A percentile compares a stretch with the other conserved stretches of the same genome.
Conservation (phyloP, 2,329 filamentous ascomycete species). For the Arthrobotrys musiformis region DNA sequence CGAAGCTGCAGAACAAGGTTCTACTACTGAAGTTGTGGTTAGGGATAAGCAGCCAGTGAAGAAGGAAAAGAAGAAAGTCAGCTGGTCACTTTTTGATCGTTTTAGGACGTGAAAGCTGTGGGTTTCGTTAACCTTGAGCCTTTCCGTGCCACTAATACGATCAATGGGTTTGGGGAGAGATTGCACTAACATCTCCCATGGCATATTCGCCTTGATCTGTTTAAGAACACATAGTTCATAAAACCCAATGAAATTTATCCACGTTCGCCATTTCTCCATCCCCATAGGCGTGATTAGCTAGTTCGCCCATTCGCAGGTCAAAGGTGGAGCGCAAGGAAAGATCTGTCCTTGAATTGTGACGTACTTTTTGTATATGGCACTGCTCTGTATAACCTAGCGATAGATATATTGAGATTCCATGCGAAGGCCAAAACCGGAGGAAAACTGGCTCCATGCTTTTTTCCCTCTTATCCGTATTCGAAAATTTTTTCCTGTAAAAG, state of each 20-base stretch:
- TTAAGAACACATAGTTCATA: neutral
- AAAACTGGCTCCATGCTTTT: neutral
- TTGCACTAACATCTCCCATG: neutral
- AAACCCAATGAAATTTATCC: neutral
- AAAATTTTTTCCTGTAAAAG: slow-evolving; percentile 5
- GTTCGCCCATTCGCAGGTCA: slow-evolving; percentile 45
- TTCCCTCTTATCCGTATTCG: neutral
- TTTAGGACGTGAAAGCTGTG: neutral
- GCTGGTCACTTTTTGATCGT: neutral
- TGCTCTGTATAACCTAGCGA: slow-evolving; percentile 56
- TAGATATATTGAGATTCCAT: slow-evolving; percentile 34
- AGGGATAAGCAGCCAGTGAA: neutral
- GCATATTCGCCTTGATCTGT: neutral
- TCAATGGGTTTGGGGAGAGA: no score
- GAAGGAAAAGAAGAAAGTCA: neutral
- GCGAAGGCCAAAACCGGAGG: slow-evolving; percentile 5
- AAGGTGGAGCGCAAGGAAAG: slow-evolving; percentile 55
- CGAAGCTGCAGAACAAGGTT: neutral
- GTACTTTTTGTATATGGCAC: slow-evolving; percentile 29
- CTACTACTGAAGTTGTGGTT: neutral
- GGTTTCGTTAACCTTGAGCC: neutral
- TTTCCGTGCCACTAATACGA: neutral
- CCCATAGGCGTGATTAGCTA: slow-evolving; percentile 17
- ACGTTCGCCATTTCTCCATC: neutral
- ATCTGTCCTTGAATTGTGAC: slow-evolving; percentile 52